Conservation (phyloP, 2,329 filamentous ascomycete species). For the Penicillium glabrum region DNA sequence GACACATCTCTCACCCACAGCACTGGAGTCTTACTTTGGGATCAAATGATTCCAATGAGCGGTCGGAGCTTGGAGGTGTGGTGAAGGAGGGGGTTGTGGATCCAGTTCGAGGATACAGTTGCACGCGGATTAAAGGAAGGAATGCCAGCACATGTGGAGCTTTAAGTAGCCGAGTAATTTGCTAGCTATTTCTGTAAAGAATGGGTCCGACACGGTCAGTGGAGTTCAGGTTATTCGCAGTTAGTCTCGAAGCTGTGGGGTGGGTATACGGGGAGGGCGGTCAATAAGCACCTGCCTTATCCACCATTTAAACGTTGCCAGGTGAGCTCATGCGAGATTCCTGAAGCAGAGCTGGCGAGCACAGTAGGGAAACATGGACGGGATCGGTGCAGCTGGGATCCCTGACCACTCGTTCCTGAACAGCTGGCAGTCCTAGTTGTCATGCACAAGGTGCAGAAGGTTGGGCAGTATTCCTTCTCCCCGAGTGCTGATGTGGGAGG, state of each 20-base stretch:
- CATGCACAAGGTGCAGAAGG: not conserved
- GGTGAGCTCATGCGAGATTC: conserved; percentile 2
- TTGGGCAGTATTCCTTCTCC: conserved; percentile 10
- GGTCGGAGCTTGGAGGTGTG: not conserved
- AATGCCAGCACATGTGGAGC: not conserved
- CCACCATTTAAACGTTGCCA: not conserved
- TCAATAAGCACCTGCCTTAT: conserved; percentile 6
- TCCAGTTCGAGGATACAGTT: not conserved
- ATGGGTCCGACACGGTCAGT: not conserved
- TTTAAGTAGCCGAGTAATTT: not conserved
- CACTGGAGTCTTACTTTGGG: not conserved
- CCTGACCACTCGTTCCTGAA: not conserved
- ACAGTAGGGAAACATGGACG: not conserved
- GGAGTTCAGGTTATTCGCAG: not conserved
- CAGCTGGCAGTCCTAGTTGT: not conserved
- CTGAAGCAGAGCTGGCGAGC: not conserved
- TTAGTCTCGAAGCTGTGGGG: conserved; percentile 5
- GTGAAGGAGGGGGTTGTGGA: conserved; percentile 1
- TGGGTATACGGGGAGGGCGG: conserved; percentile 7
- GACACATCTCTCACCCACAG: not conserved
- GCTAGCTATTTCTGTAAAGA: not conserved
- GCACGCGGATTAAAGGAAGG: not conserved
- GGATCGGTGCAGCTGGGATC: not conserved
- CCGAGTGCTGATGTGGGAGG: not conserved
- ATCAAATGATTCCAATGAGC: not conserved